A percentile compares a stretch with the other conserved stretches of the same genome.
phyloP scores from a whole-genome alignment of 495 filamentous ascomycete species.

The Aeminium ludgeri region DNA sequence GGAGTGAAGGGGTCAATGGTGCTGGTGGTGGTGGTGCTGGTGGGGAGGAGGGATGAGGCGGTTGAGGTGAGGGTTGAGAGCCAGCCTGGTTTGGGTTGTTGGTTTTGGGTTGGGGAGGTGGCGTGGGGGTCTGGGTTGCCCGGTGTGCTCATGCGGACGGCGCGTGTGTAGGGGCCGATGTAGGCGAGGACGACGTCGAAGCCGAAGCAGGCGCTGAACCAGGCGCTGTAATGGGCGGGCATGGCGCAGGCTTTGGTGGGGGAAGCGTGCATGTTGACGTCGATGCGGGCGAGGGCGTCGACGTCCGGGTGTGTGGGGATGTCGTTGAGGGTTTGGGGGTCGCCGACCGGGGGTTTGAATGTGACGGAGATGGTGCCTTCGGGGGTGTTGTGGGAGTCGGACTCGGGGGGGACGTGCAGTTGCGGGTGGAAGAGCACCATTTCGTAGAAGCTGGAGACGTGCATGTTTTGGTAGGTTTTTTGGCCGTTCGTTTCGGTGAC shows the following conservation, averaged over 20 bases:
- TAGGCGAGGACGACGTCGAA: constrained; percentile 50
- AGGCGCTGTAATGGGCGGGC: constrained; percentile 45
- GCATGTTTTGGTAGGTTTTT: constrained; percentile 42
- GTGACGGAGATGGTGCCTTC: constrained; percentile 37
- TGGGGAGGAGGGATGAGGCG: constrained; percentile 17
- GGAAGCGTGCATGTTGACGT: constrained; percentile 46
- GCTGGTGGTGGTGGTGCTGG: constrained; percentile 23
- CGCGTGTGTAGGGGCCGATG: constrained; percentile 44
- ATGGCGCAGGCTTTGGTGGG: constrained; percentile 50
- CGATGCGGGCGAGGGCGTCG: constrained; percentile 31
- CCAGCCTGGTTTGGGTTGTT: constrained; percentile 23
- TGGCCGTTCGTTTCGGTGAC: constrained; percentile 19
- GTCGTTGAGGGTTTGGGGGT: constrained; percentile 26
- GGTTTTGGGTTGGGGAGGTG: constrained; percentile 1
- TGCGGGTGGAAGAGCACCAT: constrained; percentile 44
- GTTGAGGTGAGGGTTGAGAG: constrained; percentile 28
- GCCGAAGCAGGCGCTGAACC: constrained; percentile 60
- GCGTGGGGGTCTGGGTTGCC: constrained; percentile 27
- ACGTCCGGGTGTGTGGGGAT: constrained; percentile 45
- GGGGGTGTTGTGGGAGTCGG: constrained; percentile 36
- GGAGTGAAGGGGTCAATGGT: constrained; percentile 6
- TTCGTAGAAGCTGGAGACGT: constrained; percentile 42
- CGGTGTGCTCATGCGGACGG: constrained; percentile 38
- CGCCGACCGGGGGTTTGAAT: constrained; percentile 28
- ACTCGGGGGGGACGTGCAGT: no score